Percentiles rank a stretch among this genome's conserved stretches.
Conservation (phyloP, 78 protist species). For the Emiliania huxleyi region DNA sequence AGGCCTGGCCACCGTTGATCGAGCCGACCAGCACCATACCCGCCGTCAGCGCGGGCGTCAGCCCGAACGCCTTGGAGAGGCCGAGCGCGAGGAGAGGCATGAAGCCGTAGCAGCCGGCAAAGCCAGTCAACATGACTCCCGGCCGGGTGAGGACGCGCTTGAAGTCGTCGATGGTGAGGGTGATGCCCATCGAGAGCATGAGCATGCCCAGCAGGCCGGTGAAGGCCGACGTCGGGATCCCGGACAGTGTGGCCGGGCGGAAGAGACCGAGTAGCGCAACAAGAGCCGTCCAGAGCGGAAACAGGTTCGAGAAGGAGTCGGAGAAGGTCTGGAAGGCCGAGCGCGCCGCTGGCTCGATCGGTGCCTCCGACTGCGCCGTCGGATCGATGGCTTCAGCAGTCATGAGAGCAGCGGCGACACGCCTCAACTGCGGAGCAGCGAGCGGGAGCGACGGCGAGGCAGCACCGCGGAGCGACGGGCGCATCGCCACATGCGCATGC, state of each 20-base stretch:
- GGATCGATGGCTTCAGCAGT: too few species aligned
- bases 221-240: conserved; percentile 7
- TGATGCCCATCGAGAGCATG: conserved; percentile 45
- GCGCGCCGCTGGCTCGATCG: too few species aligned
- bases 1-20: conserved; percentile 11
- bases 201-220: conserved; percentile 35
- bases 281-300: conserved; percentile 30
- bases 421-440: too few species aligned
- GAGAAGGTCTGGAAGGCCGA: not conserved
- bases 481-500: too few species aligned
- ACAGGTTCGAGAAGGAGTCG: not conserved
- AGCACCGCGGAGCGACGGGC: too few species aligned
- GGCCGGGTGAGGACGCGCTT: conserved; percentile 14
- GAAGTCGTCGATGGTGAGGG: conserved; percentile 32
- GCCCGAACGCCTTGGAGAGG: not conserved
- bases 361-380: too few species aligned
- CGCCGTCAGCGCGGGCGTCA: not conserved
- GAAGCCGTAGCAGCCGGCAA: conserved; percentile 12
- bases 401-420: too few species aligned
- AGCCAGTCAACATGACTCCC: not conserved
- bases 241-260: not conserved
- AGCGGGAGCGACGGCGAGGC: too few species aligned
- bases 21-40: conserved; percentile 12
- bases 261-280: not conserved
- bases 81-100: conserved; percentile 37